Percentiles rank a stretch among this genome's conserved stretches.
phyloP scores from a whole-genome alignment of 345 rosid species.

The Hirschfeldia incana region DNA sequence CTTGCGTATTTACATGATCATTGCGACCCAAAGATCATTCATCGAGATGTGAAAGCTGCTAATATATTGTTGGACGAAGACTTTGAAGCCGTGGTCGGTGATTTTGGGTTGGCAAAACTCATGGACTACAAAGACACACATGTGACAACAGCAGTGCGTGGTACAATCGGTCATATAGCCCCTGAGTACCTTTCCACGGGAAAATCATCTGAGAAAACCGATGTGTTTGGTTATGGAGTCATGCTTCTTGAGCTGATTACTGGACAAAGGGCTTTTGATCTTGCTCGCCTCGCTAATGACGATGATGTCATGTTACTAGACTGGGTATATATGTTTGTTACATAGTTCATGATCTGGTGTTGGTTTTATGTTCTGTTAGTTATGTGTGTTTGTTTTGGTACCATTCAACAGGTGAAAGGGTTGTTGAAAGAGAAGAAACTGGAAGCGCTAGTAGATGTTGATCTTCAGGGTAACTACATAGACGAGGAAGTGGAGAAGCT shows the following conservation, averaged over 20 bases:
- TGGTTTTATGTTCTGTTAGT: conserved; percentile 8
- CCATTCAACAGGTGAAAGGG: conserved; percentile 76
- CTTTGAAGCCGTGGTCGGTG: conserved; percentile 96
- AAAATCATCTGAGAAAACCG: conserved; percentile 96
- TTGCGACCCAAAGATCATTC: conserved; percentile 96
- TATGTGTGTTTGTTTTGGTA: conserved; percentile 4
- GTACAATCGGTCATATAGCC: conserved; percentile 97
- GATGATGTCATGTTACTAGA: conserved; percentile 96
- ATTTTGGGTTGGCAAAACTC: conserved; percentile 93
- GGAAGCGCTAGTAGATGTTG: conserved; percentile 74
- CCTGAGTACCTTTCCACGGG: conserved; percentile 99
- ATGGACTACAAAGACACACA: conserved; percentile 97
- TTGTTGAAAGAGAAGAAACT: conserved; percentile 78
- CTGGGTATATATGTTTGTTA: conserved; percentile 57
- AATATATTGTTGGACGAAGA: conserved; percentile 88
- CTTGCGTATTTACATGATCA: conserved; percentile 93
- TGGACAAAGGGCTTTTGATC: conserved; percentile 92
- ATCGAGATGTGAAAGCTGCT: conserved; percentile 99
- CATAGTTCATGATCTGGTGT: conserved; percentile 2
- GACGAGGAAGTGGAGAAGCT: conserved; percentile 83
- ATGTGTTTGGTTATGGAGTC: conserved; percentile 95
- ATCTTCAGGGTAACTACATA: conserved; percentile 65
- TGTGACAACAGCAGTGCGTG: conserved; percentile 95
- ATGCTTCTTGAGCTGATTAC: conserved; percentile 90
- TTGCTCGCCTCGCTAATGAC: conserved; percentile 90